Conservation (phyloP, 371 early-diverging fungal genomes). For the Paraphysoderma sedebokerense region DNA sequence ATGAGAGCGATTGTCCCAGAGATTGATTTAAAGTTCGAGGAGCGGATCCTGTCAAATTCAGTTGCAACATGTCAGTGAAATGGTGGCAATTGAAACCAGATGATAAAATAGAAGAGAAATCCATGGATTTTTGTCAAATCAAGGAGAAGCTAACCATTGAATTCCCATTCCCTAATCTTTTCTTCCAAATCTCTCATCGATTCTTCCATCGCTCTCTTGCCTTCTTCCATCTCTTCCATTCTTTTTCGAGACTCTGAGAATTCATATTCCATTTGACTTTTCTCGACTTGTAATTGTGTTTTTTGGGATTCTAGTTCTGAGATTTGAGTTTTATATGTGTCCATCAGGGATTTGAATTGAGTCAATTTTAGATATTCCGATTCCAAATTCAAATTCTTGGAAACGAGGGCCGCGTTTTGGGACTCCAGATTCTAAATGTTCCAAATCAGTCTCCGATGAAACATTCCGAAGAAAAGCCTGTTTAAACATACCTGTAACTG, state of each 20-base stretch:
- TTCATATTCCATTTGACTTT: constrained; percentile 52
- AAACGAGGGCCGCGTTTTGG: constrained; percentile 43
- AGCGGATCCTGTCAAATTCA: too few species aligned
- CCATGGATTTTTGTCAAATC: too few species aligned
- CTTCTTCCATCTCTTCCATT: constrained; percentile 41
- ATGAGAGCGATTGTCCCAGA: too few species aligned
- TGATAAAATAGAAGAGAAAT: too few species aligned
- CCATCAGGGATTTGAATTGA: constrained; percentile 60
- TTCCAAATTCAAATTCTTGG: constrained; percentile 53
- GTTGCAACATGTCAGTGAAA: too few species aligned
- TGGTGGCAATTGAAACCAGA: too few species aligned
- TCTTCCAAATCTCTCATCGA: constrained; percentile 63
- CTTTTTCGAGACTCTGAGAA: constrained; percentile 39
- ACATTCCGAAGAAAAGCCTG: not conserved
- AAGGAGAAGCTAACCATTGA: constrained; percentile 22
- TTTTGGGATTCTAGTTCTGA: constrained; percentile 50
- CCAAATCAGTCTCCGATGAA: not conserved
- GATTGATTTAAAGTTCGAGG: too few species aligned
- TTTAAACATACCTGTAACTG: constrained; percentile 39
- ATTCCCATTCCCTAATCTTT: constrained; percentile 59
- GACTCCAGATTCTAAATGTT: constrained; percentile 43
- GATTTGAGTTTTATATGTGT: constrained; percentile 71
- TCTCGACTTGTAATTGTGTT: constrained; percentile 42
- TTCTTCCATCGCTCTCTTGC: constrained; percentile 45
- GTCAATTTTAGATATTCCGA: constrained; percentile 68